Evolutionary conservation across 1,139 yeast genomes (phyloP).

Genomic region (Scheffersomyces titani): DNA sequence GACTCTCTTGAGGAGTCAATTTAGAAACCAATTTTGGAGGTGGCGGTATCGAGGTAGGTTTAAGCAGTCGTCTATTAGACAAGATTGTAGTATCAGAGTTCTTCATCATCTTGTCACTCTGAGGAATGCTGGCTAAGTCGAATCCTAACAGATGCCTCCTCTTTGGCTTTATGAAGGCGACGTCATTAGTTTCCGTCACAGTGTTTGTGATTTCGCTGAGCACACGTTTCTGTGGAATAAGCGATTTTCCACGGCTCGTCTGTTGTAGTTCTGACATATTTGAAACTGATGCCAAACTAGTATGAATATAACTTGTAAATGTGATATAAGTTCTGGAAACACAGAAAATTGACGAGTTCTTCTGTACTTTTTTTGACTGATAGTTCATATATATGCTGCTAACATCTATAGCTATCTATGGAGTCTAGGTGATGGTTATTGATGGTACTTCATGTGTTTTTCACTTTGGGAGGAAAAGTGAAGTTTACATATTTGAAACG

Average conservation of each 20-base stretch:
- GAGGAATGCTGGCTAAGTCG: slow-evolving; percentile 3
- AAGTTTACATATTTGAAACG: not conserved
- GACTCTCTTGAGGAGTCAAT: slow-evolving; percentile 1
- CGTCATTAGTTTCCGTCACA: not conserved
- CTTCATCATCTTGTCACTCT: not conserved
- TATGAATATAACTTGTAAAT: not conserved
- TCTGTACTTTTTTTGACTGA: not conserved
- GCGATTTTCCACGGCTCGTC: not conserved
- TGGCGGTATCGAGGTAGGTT: slow-evolving; percentile 1
- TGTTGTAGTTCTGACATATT: not conserved
- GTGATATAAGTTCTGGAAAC: not conserved
- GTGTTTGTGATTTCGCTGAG: slow-evolving; percentile 8
- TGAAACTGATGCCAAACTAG: not conserved
- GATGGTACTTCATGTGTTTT: not conserved
- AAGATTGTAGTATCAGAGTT: not conserved
- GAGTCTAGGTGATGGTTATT: not conserved
- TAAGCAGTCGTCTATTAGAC: slow-evolving; percentile 1
- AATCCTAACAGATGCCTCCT: slow-evolving; percentile 8
- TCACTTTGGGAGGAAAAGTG: not conserved
- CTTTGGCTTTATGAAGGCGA: slow-evolving; percentile 1
- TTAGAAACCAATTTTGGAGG: slow-evolving; percentile 3
- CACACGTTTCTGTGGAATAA: slow-evolving; percentile 4
- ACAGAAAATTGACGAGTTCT: not conserved
- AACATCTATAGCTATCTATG: not conserved
- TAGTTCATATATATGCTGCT: not conserved